Evolutionary conservation across 2,329 filamentous ascomycete genomes (phyloP).

Genomic region (Catunica adiposa): DNA sequence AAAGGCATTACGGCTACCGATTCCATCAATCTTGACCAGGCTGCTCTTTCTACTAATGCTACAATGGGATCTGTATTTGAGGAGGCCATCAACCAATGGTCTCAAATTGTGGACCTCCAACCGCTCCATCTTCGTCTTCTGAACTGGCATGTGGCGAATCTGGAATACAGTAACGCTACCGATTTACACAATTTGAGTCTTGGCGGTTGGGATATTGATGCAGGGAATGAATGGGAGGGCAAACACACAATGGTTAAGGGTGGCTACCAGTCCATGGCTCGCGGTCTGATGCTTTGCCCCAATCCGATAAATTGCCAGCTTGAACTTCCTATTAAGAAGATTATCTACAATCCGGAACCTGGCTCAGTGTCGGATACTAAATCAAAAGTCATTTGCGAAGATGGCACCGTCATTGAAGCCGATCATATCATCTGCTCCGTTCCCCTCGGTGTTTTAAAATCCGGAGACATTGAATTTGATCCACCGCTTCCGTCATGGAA

Average conservation of each 20-base stretch:
- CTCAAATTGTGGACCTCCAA: conserved; percentile 62
- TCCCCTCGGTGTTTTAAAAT: conserved; percentile 79
- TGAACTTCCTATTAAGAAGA: conserved; percentile 53
- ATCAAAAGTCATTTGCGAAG: conserved; percentile 54
- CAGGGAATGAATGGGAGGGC: conserved; percentile 93
- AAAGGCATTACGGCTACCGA: conserved; percentile 43
- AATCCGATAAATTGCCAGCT: conserved; percentile 61
- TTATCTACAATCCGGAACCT: conserved; percentile 31
- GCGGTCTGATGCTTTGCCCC: conserved; percentile 65
- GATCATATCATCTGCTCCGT: conserved; percentile 84
- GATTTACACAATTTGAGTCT: conserved; percentile 78
- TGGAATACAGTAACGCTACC: conserved; percentile 92
- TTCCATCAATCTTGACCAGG: conserved; percentile 53
- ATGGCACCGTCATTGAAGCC: conserved; percentile 63
- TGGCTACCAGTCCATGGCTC: conserved; percentile 85
- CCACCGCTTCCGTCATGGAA: conserved; percentile 85
- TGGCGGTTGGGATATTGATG: conserved; percentile 89
- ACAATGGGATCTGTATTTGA: conserved; percentile 86
- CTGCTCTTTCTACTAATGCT: conserved; percentile 47
- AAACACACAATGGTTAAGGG: conserved; percentile 86
- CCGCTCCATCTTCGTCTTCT: conserved; percentile 77
- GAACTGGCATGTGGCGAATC: conserved; percentile 96
- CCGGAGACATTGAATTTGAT: conserved; percentile 67
- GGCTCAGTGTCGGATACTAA: conserved; percentile 32
- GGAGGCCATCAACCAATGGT: conserved; percentile 77